These are phyloP conservation scores for Closterium sp. DNA, from an alignment of 139 green algal species.

Conservation along the genomic window DNA sequence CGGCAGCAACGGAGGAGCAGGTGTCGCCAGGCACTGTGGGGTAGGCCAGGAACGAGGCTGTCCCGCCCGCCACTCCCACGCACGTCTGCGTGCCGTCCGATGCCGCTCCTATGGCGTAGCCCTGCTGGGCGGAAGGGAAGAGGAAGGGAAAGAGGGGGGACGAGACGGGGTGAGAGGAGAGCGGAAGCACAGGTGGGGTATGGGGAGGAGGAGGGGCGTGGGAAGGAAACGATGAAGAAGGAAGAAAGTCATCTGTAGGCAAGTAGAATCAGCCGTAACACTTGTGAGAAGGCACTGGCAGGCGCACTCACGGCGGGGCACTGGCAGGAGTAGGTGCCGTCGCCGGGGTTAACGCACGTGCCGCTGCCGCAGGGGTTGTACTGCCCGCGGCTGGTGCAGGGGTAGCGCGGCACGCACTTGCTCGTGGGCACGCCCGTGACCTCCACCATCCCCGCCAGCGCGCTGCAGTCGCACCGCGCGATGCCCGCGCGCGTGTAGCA, in stretches of 20 bases:
- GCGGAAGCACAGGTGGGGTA: background rate
- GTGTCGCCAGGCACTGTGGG: background rate
- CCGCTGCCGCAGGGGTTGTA: constrained; percentile 32
- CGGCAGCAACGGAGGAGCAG: background rate
- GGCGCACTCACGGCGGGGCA: constrained; percentile 3
- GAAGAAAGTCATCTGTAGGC: no score
- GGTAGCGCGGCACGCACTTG: constrained; percentile 14
- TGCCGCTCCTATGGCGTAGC: background rate
- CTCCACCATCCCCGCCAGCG: constrained; percentile 18
- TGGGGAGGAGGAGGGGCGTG: background rate
- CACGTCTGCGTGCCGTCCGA: background rate
- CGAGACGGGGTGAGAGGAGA: background rate
- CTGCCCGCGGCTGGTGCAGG: background rate
- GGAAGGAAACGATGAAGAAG: background rate
- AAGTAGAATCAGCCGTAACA: no score
- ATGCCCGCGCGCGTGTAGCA: background rate
- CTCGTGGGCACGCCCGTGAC: background rate
- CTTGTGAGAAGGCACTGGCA: no score
- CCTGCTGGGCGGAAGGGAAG: background rate
- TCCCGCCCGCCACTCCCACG: background rate
- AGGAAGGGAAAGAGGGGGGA: background rate
- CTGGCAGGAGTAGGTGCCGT: constrained; percentile 25
- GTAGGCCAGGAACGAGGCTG: background rate
- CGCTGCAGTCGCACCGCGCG: constrained; percentile 6
- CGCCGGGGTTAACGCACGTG: constrained; percentile 1